Base-by-base conservation (phyloP, 176 grass and related monocot species). In the Cenchrus americanus region DNA sequence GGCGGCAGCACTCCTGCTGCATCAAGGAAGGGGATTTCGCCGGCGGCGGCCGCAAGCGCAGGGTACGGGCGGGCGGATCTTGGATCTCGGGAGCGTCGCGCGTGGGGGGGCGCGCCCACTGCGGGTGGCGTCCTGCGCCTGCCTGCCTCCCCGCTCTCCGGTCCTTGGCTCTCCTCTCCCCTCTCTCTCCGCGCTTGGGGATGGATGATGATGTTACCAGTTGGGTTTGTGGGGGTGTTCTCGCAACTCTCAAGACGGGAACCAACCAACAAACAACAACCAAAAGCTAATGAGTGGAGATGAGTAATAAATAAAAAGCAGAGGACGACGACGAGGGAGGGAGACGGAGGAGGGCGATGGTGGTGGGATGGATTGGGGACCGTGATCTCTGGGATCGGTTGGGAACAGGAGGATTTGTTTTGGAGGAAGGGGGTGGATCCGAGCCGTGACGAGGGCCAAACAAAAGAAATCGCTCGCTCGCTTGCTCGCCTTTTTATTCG, bases 201-300 rank as follows among this genome's bases (percentile, higher is more conserved):
- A 19, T 21, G 76, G 80, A 68, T 47, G 75, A 59, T 43, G 75
- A 70, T 43, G 78, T 37, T 62, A 82, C 67, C 4, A 69, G 52
- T 85, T 78, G 88, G 78, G 77, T 52, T 83, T 40, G n/a, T 48
- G 62, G 82, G 57, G 71, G 78, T 51, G 78, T 51, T 67, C 78
- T 69, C 79, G 32, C 73, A 57, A 18, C 32, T 78, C 59, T 62
- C 71, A 70, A 77, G 69, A 68, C 62, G 87, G 77, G 82, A 85
- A 85, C 82, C 62, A 91, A 79, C 73, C 71, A 90, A 90, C 73
- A 79, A 90, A 90, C 73, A 79, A 22, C 71, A 71, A 71, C 84
- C 57, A 85, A 88, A 84, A 88, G 72, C 73, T 15, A 78, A 58
- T 65, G 68, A 76, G 43, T 89, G 72, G 77, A 34, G 71, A 73